Percentiles rank a stretch among this genome's conserved stretches.
Evolutionary conservation across 495 filamentous ascomycete species (phyloP).

Genomic region (Penicillium cosmopolitanum): DNA sequence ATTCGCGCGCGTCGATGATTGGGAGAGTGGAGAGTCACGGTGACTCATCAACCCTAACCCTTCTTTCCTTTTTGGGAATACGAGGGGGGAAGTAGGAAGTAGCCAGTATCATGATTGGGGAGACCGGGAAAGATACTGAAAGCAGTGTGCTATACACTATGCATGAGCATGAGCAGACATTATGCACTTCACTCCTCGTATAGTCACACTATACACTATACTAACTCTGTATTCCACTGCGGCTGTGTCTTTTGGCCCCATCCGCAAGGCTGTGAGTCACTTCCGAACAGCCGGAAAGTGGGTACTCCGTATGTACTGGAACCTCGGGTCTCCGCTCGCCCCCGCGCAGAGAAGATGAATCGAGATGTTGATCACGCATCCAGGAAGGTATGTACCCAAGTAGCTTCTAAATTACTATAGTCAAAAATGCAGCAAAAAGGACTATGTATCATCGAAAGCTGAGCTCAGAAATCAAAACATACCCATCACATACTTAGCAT

Average conservation of each 20-base stretch:
- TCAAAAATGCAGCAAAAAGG: too few species aligned
- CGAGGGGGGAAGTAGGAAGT: neutral
- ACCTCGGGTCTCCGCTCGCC: conserved; percentile 16
- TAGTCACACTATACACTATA: too few species aligned
- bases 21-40: conserved; percentile 8
- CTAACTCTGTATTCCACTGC: neutral
- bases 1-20: conserved; percentile 23
- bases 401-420: too few species aligned
- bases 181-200: too few species aligned
- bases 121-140: too few species aligned
- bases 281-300: conserved; percentile 13
- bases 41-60: conserved; percentile 27
- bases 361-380: neutral
- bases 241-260: neutral
- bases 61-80: conserved; percentile 19
- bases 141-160: too few species aligned
- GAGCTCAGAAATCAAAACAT: too few species aligned
- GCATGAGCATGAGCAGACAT: too few species aligned
- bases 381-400: too few species aligned
- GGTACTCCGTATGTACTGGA: conserved; percentile 1
- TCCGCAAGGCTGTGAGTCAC: conserved; percentile 23
- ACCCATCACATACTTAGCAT: neutral
- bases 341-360: conserved; percentile 3
- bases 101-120: too few species aligned
- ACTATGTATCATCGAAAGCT: too few species aligned